Conservation (phyloP, 2,329 filamentous ascomycete species). For the Beauveria medogensis region DNA sequence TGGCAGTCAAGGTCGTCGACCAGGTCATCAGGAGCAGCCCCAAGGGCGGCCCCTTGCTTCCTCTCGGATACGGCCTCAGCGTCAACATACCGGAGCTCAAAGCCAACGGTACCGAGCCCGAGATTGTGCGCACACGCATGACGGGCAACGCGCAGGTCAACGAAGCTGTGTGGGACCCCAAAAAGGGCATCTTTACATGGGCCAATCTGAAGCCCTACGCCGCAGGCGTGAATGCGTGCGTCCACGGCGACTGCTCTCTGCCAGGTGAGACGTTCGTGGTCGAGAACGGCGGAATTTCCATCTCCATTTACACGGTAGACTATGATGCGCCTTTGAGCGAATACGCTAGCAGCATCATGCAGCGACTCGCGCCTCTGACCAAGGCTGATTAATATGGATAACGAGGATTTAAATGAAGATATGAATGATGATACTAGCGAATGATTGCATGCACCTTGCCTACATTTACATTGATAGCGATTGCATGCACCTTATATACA, state of each 20-base stretch:
- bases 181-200: slow-evolving; percentile 35
- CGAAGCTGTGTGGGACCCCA: slow-evolving; percentile 34
- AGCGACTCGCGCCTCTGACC: slow-evolving; percentile 18
- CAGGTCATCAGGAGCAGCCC: slow-evolving; percentile 32
- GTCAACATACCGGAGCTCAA: slow-evolving; percentile 42
- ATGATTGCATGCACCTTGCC: neutral
- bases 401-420: neutral
- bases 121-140: slow-evolving; percentile 38
- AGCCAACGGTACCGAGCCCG: slow-evolving; percentile 30
- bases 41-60: slow-evolving; percentile 28
- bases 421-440: neutral
- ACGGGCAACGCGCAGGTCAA: slow-evolving; percentile 41
- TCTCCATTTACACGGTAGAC: slow-evolving; percentile 42
- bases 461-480: neutral
- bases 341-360: slow-evolving; percentile 19
- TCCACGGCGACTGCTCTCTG: slow-evolving; percentile 43
- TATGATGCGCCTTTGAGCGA: slow-evolving; percentile 35
- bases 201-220: slow-evolving; percentile 28
- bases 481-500: neutral
- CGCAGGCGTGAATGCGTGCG: slow-evolving; percentile 37
- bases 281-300: slow-evolving; percentile 30
- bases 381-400: neutral
- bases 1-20: slow-evolving; percentile 35
- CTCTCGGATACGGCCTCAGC: slow-evolving; percentile 42
- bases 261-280: slow-evolving; percentile 42